These are phyloP conservation scores for Aspergillus puulaauensis DNA, from an alignment of 2,329 filamentous ascomycete genomes.

Conservation along the genomic window DNA sequence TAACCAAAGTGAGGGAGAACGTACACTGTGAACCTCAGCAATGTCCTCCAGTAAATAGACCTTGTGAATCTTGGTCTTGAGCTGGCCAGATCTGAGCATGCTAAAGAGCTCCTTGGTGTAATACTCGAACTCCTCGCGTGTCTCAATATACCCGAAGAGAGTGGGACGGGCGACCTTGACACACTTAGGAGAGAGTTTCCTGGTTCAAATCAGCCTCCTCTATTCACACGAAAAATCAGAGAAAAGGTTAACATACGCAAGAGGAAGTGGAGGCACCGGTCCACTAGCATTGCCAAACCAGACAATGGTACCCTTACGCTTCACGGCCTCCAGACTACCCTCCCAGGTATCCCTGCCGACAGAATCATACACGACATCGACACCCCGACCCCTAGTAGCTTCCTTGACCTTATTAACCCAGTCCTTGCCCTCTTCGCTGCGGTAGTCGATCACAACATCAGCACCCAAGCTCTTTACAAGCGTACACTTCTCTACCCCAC, in stretches of 20 bases:
- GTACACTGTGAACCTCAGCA: slow-evolving; percentile 27
- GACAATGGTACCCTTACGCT: slow-evolving; percentile 73
- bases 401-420: slow-evolving; percentile 80
- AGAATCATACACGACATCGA: slow-evolving; percentile 78
- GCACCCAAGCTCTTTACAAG: slow-evolving; percentile 68
- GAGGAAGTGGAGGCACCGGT: slow-evolving; percentile 67
- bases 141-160: slow-evolving; percentile 68
- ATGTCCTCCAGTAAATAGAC: slow-evolving; percentile 74
- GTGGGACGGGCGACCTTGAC: slow-evolving; percentile 72
- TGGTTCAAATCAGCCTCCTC: slow-evolving; percentile 13
- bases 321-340: slow-evolving; percentile 69
- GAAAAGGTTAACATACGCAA: slow-evolving; percentile 27
- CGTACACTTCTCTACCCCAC: slow-evolving; percentile 68
- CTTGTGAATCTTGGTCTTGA: slow-evolving; percentile 75
- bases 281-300: slow-evolving; percentile 83
- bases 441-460: slow-evolving; percentile 72
- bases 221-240: too few species aligned
- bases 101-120: slow-evolving; percentile 73
- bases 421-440: slow-evolving; percentile 78
- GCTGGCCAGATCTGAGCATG: slow-evolving; percentile 65
- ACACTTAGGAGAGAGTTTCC: slow-evolving; percentile 68
- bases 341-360: slow-evolving; percentile 87
- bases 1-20: too few species aligned
- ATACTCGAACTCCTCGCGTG: slow-evolving; percentile 67
- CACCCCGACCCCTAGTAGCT: slow-evolving; percentile 71